Evolutionary conservation across 2,329 filamentous ascomycete species (phyloP).

Genomic region (Penicillium sclerotigenum): DNA sequence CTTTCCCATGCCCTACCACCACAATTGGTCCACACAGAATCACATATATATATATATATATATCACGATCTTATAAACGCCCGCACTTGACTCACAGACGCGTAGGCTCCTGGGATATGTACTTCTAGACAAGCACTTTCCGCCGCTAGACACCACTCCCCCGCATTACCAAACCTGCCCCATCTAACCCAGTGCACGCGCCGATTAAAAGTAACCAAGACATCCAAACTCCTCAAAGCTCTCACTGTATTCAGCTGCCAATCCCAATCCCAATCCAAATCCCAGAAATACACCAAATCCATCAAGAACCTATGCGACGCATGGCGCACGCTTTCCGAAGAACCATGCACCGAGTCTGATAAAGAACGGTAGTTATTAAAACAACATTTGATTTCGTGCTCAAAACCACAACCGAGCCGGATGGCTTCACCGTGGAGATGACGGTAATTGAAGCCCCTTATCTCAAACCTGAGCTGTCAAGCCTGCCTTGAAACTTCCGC

Average conservation of each 20-base stretch:
- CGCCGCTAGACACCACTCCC: not conserved
- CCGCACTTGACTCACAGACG: not conserved
- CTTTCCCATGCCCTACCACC: not conserved
- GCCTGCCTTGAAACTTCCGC: not conserved
- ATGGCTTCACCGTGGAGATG: not conserved
- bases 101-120: not conserved
- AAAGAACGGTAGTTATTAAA: not conserved
- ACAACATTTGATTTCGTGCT: not conserved
- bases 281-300: not conserved
- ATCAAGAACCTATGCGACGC: not conserved
- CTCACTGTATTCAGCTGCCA: not conserved
- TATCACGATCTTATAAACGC: not conserved
- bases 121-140: not conserved
- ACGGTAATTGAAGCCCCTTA: not conserved
- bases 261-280: not conserved
- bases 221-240: not conserved
- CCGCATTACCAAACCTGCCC: not conserved
- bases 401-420: no score
- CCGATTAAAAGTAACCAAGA: not conserved
- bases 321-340: not conserved
- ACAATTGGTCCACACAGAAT: not conserved
- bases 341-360: not conserved
- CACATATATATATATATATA: no score
- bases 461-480: no score
- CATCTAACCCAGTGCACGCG: not conserved